These are phyloP conservation scores for Parastagonospora avenae DNA, from an alignment of 2,329 filamentous ascomycete species.

Conservation along the genomic window DNA sequence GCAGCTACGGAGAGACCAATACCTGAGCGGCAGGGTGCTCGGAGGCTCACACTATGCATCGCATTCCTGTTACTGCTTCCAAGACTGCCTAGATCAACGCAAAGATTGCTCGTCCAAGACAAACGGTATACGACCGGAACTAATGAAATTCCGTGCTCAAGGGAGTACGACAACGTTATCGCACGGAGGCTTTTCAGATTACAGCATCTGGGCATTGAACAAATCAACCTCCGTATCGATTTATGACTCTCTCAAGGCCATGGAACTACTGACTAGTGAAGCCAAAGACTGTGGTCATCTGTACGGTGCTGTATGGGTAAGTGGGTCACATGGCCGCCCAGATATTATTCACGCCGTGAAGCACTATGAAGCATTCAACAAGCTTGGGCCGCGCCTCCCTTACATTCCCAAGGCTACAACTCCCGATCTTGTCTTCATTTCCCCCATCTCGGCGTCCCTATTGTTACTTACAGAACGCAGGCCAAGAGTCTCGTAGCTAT, in stretches of 20 bases:
- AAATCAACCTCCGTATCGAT: no score
- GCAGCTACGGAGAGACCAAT: not conserved
- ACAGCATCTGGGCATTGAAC: no score
- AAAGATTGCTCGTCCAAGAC: not conserved
- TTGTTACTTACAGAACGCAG: no score
- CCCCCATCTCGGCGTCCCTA: not conserved
- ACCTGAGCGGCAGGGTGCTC: slow-evolving; percentile 7
- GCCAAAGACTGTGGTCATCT: no score
- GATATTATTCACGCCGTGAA: slow-evolving; percentile 10
- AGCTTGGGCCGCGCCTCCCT: slow-evolving; percentile 4
- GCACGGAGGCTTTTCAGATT: no score
- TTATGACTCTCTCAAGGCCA: not conserved
- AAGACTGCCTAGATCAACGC: not conserved
- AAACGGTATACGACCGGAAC: not conserved
- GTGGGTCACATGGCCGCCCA: not conserved
- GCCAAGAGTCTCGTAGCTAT: no score
- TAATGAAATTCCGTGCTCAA: no score
- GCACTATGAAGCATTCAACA: slow-evolving; percentile 8
- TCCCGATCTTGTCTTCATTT: not conserved
- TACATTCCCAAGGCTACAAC: not conserved
- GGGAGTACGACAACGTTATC: no score
- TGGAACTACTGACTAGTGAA: not conserved
- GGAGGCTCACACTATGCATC: slow-evolving; percentile 12
- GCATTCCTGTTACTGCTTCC: slow-evolving; percentile 7
- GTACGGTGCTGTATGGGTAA: not conserved